Conservation (phyloP, 805 yeast species). For the Komagataella mondaviorum region DNA sequence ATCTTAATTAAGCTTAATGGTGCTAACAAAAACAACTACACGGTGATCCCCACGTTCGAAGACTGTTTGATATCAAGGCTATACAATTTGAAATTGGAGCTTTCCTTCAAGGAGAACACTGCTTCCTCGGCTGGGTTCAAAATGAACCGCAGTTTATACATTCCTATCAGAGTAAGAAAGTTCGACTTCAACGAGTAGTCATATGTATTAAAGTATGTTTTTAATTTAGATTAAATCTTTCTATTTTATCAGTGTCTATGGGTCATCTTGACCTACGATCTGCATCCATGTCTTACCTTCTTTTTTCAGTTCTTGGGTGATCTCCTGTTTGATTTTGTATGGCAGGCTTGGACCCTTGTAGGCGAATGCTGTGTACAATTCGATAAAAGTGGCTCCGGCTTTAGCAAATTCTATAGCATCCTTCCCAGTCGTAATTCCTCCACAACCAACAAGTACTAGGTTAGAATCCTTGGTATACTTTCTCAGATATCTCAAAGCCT, state of each 20-base stretch:
- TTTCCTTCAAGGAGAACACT: conserved; percentile 3
- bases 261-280: conserved; percentile 52
- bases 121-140: background rate
- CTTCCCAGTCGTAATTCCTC: conserved; percentile 79
- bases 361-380: conserved; percentile 82
- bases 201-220: background rate
- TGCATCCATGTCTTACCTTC: conserved; percentile 81
- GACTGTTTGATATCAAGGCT: conserved; percentile 47
- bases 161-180: conserved; percentile 7
- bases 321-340: conserved; percentile 42
- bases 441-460: conserved; percentile 80
- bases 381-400: conserved; percentile 88
- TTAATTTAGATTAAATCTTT: background rate
- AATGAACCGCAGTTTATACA: background rate
- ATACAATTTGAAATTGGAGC: conserved; percentile 21
- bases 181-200: conserved; percentile 2
- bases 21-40: conserved; percentile 11
- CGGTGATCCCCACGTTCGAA: conserved; percentile 50
- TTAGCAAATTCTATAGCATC: conserved; percentile 87
- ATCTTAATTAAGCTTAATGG: background rate
- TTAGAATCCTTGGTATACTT: conserved; percentile 64
- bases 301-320: conserved; percentile 42
- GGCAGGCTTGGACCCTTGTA: conserved; percentile 87
- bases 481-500: conserved; percentile 59
- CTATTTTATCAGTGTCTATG: conserved; percentile 7